Percentiles rank a stretch among this genome's conserved stretches.
Conservation (phyloP, 177 flowering plant genomes). For the Vitis hybrid region DNA sequence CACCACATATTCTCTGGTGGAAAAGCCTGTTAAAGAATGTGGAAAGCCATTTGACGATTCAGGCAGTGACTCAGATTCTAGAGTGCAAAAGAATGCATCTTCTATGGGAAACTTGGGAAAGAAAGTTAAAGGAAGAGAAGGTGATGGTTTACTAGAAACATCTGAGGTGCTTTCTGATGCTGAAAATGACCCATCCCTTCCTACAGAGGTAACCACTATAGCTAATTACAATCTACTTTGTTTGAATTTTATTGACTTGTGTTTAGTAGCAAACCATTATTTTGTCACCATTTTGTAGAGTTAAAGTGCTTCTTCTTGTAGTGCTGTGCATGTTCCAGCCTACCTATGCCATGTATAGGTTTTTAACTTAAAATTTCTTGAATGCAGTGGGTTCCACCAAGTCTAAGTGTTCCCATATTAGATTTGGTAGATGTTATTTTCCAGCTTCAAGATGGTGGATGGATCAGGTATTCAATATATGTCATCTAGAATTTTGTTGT, state of each 20-base stretch:
- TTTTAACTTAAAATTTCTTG: constrained; percentile 8
- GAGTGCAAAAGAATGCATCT: constrained; percentile 20
- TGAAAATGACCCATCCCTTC: constrained; percentile 62
- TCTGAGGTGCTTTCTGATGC: constrained; percentile 42
- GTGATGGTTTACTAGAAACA: constrained; percentile 26
- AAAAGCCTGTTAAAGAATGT: constrained; percentile 28
- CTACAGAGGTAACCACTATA: constrained; percentile 65
- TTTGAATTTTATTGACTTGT: background rate
- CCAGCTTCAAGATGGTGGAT: constrained; percentile 98
- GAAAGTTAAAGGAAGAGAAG: constrained; percentile 26
- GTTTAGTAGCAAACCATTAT: background rate
- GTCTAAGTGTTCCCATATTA: constrained; percentile 75
- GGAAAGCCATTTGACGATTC: constrained; percentile 37
- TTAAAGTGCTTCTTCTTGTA: background rate
- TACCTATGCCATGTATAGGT: background rate
- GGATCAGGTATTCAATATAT: constrained; percentile 76
- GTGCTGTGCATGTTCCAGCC: background rate
- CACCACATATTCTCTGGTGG: constrained; percentile 24
- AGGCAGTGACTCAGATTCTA: constrained; percentile 41
- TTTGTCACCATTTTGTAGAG: background rate
- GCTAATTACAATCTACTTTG: too few species aligned
- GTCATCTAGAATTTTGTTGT: background rate
- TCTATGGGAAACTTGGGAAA: constrained; percentile 28
- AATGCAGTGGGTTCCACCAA: constrained; percentile 96
- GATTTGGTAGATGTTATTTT: constrained; percentile 93